phyloP scores from a whole-genome alignment of 495 filamentous ascomycete genomes.

The Neurospora sp. region DNA sequence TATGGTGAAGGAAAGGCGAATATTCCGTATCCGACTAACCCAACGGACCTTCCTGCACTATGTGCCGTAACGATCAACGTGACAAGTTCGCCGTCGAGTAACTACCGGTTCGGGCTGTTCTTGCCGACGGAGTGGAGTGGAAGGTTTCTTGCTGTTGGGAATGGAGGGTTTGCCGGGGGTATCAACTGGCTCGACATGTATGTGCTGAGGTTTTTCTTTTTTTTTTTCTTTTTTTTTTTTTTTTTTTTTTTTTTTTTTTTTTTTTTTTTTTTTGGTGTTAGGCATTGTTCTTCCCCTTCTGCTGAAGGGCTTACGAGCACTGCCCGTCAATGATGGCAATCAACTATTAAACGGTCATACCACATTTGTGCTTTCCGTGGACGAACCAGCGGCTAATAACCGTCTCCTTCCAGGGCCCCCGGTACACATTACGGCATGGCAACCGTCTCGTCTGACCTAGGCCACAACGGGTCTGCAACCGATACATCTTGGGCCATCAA shows the following conservation, averaged over 20 bases:
- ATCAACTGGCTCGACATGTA: conserved; percentile 42
- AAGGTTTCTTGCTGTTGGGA: conserved; percentile 33
- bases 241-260: neutral
- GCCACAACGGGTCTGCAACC: conserved; percentile 35
- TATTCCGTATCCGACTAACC: conserved; percentile 33
- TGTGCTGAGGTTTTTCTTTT: neutral
- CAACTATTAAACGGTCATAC: neutral
- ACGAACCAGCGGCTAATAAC: neutral
- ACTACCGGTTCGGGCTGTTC: conserved; percentile 41
- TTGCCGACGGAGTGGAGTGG: conserved; percentile 40
- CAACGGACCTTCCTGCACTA: conserved; percentile 35
- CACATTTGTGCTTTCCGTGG: neutral
- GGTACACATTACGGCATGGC: conserved; percentile 37
- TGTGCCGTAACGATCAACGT: conserved; percentile 42
- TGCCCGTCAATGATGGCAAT: neutral
- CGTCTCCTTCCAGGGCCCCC: conserved; percentile 1
- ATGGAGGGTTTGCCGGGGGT: conserved; percentile 38
- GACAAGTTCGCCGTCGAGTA: conserved; percentile 28
- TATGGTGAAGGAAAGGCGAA: conserved; percentile 29
- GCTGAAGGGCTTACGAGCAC: neutral
- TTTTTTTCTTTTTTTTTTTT: neutral
- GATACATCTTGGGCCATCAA: conserved; percentile 41
- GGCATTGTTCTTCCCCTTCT: neutral
- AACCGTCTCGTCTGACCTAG: conserved; percentile 45
- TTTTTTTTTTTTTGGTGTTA: neutral